Percentiles rank a stretch among this genome's conserved stretches.
Evolutionary conservation across 768 basidiomycete genomes (phyloP).

Genomic region (Podaxis sp.): DNA sequence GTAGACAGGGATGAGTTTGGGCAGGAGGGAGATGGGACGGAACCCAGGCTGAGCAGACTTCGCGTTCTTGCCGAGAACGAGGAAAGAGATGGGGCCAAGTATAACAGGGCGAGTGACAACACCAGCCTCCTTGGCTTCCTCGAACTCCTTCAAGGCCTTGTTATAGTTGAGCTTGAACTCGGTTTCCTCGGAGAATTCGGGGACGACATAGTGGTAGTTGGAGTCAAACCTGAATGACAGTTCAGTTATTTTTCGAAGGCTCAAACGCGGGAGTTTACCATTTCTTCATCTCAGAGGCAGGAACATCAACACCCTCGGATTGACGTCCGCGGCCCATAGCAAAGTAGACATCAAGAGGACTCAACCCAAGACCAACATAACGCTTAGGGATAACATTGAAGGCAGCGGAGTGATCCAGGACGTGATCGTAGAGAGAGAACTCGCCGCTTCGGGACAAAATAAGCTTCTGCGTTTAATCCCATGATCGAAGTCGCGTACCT

Average conservation of each 20-base stretch:
- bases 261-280: conserved; percentile 57
- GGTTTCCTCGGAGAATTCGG: conserved; percentile 86
- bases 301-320: conserved; percentile 91
- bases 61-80: conserved; percentile 86
- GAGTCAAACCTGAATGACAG: conserved; percentile 80
- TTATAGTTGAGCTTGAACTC: conserved; percentile 96
- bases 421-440: conserved; percentile 98
- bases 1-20: conserved; percentile 90
- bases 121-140: conserved; percentile 90
- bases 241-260: conserved; percentile 8
- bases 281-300: conserved; percentile 99
- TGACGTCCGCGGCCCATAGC: conserved; percentile 99
- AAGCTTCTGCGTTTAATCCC: conserved; percentile 13
- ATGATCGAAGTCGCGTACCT: conserved; percentile 54
- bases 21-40: conserved; percentile 87
- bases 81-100: conserved; percentile 94
- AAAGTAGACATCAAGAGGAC: conserved; percentile 93
- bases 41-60: conserved; percentile 83
- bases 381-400: conserved; percentile 98
- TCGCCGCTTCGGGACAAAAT: conserved; percentile 68
- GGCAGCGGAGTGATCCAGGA: conserved; percentile 92
- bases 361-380: conserved; percentile 83
- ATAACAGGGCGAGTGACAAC: conserved; percentile 92
- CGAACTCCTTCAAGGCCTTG: conserved; percentile 92
- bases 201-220: conserved; percentile 99